Base-by-base conservation (phyloP, 2,329 filamentous ascomycete genomes). In the Fusarium penzigii region DNA sequence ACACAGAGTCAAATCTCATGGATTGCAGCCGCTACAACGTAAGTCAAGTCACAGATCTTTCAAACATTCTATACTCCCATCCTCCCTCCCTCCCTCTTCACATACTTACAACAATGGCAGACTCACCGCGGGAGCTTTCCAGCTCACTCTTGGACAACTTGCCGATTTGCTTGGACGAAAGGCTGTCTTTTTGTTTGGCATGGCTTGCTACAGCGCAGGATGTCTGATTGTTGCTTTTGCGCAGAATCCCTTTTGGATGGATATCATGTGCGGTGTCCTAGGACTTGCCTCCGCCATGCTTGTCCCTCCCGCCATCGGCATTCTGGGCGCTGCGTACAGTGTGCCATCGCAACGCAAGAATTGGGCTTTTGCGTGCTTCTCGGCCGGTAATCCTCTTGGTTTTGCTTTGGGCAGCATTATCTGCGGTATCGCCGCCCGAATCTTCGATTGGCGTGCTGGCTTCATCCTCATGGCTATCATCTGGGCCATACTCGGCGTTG, bases 1-100 rank as follows among this genome's bases (percentile, higher is more conserved):
- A 82, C 78, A 3, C 82, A 81, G 43, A 81, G 84, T 2, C 78
- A 89, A 62, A 81, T 89, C 20, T 86, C 85, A 1, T 89, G 86
- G 85, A 84, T 88, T 54, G 78, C 77, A 43, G 84, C 84, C 8
- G 78, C 84, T n/a, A 76, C 81, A 39, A 81, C 81, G 72, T 61
- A 34, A 56, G 61, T 39, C 12, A 45, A 29, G 29, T 34, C 17
- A 5, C 5, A 34, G 13, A 12, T 9, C 5, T 6, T 11, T 25
- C 20, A 14, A 36, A 36, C 32, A 36, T 9, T 36, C 32, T 9
- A 36, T 12, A 36, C 10, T 36, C 29, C 11, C 29, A 11, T 7
- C 29, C 6, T 32, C 7, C 29, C 29, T 32, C 13, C 5, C 9
- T 25, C 20, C 20, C 20, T 25, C 20, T 25, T 39, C 29, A 17